Conservation (phyloP, 2,329 filamentous ascomycete genomes). For the Alternaria atra region DNA sequence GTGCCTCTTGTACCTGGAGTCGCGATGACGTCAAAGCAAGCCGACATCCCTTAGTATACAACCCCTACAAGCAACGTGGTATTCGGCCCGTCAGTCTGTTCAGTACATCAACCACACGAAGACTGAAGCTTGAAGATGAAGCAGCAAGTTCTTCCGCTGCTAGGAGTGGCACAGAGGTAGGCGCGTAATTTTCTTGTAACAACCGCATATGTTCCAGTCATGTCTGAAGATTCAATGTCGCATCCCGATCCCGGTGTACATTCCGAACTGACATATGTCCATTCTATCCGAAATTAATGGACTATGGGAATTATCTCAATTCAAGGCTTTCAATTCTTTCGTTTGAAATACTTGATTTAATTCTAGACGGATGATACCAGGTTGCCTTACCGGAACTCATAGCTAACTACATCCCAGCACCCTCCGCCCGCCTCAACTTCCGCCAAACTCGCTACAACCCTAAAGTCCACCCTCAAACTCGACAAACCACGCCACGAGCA, state of each 20-base stretch:
- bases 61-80: conserved; percentile 2
- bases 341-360: neutral
- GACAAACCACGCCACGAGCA: conserved; percentile 69
- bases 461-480: conserved; percentile 44
- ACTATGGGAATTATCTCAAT: too few species aligned
- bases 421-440: conserved; percentile 20
- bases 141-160: conserved; percentile 10
- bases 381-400: neutral
- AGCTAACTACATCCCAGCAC: conserved; percentile 13
- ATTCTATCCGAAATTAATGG: neutral
- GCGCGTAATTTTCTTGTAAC: conserved; percentile 1
- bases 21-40: conserved; percentile 16
- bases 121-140: conserved; percentile 17
- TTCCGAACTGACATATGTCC: neutral
- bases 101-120: conserved; percentile 28
- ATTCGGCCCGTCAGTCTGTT: conserved; percentile 22
- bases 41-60: conserved; percentile 5
- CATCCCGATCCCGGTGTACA: too few species aligned
- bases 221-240: neutral
- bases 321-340: too few species aligned
- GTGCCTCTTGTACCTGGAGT: conserved; percentile 40
- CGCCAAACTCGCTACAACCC: conserved; percentile 35
- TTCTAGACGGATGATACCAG: neutral
- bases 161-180: conserved; percentile 24
- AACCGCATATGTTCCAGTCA: neutral